These are phyloP conservation scores for Thermomyces lanuginosus DNA, from an alignment of 2,329 filamentous ascomycete species.

Conservation along the genomic window DNA sequence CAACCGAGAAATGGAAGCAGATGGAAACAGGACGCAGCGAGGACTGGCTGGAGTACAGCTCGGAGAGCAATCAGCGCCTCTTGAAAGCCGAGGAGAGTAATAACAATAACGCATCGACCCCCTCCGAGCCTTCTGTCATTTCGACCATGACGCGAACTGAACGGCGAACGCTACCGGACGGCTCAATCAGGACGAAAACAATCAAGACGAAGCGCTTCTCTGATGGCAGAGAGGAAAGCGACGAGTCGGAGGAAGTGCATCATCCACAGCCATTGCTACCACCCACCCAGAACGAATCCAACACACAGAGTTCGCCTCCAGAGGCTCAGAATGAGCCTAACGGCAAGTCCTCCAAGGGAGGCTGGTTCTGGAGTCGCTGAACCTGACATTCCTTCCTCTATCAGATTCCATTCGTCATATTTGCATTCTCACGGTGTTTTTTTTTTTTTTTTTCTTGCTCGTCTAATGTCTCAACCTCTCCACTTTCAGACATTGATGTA, in stretches of 20 bases:
- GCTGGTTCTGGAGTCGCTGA: conserved; percentile 7
- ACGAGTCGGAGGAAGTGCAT: conserved; percentile 35
- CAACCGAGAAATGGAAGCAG: conserved; percentile 5
- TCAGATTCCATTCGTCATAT: no score
- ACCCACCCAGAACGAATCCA: conserved; percentile 1
- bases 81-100: conserved; percentile 7
- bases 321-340: conserved; percentile 1
- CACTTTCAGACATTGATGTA: no score
- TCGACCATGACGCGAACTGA: conserved; percentile 43
- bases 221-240: conserved; percentile 44
- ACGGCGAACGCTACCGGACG: conserved; percentile 38
- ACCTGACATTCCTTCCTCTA: not conserved
- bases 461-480: no score
- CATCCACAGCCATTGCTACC: no score
- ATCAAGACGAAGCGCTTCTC: conserved; percentile 42
- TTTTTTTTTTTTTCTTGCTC: no score
- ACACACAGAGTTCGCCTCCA: not conserved
- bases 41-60: conserved; percentile 12
- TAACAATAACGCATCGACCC: conserved; percentile 11
- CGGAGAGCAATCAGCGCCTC: conserved; percentile 4
- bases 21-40: conserved; percentile 10
- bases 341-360: not conserved
- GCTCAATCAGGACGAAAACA: conserved; percentile 40
- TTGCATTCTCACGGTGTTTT: no score
- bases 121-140: conserved; percentile 24